A percentile compares a stretch with the other conserved stretches of the same genome.
Conservation (phyloP, 2,329 filamentous ascomycete genomes). For the Talaromyces sp. region DNA sequence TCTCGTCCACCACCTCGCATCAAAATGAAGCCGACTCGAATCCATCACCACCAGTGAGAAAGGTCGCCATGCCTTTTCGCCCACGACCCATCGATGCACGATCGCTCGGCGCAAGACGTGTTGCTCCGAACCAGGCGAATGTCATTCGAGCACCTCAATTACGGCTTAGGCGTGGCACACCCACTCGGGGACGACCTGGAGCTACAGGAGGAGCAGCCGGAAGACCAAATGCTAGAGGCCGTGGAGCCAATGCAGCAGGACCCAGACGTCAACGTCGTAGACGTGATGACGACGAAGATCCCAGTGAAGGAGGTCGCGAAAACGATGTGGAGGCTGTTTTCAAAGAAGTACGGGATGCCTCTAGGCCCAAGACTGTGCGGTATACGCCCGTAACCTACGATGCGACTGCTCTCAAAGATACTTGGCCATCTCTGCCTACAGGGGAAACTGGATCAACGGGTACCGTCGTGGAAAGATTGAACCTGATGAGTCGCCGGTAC, state of each 20-base stretch:
- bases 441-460: constrained; percentile 27
- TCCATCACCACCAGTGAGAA: neutral
- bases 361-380: constrained; percentile 29
- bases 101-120: constrained; percentile 32
- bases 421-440: constrained; percentile 40
- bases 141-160: constrained; percentile 31
- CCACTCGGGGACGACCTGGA: constrained; percentile 18
- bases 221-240: constrained; percentile 7
- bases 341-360: constrained; percentile 29
- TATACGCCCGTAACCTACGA: constrained; percentile 36
- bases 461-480: constrained; percentile 35
- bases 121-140: constrained; percentile 28
- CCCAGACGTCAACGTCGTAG: constrained; percentile 16
- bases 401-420: constrained; percentile 32
- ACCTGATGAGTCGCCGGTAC: constrained; percentile 33
- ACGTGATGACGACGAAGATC: constrained; percentile 25
- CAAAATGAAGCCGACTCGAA: neutral
- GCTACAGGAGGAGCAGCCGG: neutral
- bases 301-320: constrained; percentile 23
- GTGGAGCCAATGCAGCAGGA: constrained; percentile 15
- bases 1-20: neutral
- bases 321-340: constrained; percentile 31
- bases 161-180: constrained; percentile 22
- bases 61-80: constrained; percentile 18
- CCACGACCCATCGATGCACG: constrained; percentile 36